A percentile compares a stretch with the other conserved stretches of the same genome.
phyloP scores from a whole-genome alignment of 305 asterid genomes.

The Ajuga reptans region DNA sequence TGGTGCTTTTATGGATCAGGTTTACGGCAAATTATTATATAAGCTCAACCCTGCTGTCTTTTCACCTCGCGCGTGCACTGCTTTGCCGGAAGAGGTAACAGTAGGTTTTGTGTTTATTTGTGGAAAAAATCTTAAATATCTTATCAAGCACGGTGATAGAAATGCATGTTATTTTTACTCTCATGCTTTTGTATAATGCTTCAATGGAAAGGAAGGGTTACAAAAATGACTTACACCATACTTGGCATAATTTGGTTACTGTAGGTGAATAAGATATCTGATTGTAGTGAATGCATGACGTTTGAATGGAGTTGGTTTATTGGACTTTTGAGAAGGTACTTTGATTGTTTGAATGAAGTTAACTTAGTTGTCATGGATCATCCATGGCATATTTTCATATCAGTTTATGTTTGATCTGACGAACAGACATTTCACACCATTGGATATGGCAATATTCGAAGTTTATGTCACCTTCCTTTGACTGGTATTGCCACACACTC shows the following conservation, averaged over 20 bases:
- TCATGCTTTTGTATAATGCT: background rate
- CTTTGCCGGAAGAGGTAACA: constrained; percentile 52
- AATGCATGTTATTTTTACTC: background rate
- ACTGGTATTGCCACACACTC: constrained; percentile 37
- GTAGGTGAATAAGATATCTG: background rate
- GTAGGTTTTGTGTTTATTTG: background rate
- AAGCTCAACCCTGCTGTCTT: constrained; percentile 40
- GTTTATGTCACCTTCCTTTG: constrained; percentile 32
- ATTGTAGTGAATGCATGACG: background rate
- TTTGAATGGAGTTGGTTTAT: background rate
- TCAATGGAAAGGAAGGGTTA: too few relatives aligned
- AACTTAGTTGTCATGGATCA: background rate
- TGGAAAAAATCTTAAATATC: background rate
- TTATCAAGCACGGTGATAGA: background rate
- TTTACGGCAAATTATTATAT: constrained; percentile 38
- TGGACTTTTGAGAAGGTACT: background rate
- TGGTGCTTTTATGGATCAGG: constrained; percentile 32
- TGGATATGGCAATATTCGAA: constrained; percentile 35
- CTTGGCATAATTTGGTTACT: background rate
- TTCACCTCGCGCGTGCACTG: constrained; percentile 29
- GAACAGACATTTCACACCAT: constrained; percentile 41
- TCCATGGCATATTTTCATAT: background rate
- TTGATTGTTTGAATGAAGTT: background rate
- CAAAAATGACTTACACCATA: background rate
- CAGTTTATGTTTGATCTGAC: constrained; percentile 13